Evolutionary conservation across 139 green algal genomes (phyloP).

Genomic region (Edaphochlamys debaryana): DNA sequence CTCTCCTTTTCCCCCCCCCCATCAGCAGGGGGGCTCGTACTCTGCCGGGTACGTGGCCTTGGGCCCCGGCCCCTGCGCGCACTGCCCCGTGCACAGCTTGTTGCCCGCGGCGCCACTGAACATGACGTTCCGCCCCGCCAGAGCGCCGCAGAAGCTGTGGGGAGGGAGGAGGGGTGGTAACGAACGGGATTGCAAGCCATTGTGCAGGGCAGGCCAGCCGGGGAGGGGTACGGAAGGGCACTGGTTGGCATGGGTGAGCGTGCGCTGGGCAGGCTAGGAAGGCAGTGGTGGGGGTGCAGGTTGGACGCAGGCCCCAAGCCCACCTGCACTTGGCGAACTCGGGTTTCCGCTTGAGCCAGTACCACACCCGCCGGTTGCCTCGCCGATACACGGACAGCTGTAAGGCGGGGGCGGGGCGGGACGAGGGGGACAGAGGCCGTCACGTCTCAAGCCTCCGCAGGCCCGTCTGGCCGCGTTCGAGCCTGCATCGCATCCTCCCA

Average conservation of each 20-base stretch:
- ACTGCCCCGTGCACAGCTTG: slow-evolving; percentile 22
- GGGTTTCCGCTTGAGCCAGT: slow-evolving; percentile 24
- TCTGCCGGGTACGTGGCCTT: neutral
- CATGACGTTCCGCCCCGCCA: slow-evolving; percentile 10
- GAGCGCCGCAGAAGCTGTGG: slow-evolving; percentile 19
- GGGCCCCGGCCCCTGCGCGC: neutral
- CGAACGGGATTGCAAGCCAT: neutral
- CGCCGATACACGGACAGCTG: slow-evolving; percentile 10
- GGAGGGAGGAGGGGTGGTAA: neutral
- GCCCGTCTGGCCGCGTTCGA: too few species aligned
- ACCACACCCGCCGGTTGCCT: slow-evolving; percentile 38
- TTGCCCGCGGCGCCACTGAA: slow-evolving; percentile 36
- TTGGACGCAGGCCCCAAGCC: neutral
- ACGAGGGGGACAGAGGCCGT: too few species aligned
- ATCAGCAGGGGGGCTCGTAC: slow-evolving; percentile 38
- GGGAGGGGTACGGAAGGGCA: neutral
- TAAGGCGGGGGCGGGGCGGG: neutral
- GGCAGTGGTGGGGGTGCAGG: neutral
- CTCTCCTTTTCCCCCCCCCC: too few species aligned
- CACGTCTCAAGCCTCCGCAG: too few species aligned
- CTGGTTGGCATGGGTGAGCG: neutral
- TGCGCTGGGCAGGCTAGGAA: neutral
- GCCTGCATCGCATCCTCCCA: neutral
- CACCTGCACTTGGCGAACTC: slow-evolving; percentile 39
- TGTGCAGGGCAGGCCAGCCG: neutral